Evolutionary conservation across 2,329 filamentous ascomycete genomes (phyloP).

Genomic region (Coleophoma crateriformis): DNA sequence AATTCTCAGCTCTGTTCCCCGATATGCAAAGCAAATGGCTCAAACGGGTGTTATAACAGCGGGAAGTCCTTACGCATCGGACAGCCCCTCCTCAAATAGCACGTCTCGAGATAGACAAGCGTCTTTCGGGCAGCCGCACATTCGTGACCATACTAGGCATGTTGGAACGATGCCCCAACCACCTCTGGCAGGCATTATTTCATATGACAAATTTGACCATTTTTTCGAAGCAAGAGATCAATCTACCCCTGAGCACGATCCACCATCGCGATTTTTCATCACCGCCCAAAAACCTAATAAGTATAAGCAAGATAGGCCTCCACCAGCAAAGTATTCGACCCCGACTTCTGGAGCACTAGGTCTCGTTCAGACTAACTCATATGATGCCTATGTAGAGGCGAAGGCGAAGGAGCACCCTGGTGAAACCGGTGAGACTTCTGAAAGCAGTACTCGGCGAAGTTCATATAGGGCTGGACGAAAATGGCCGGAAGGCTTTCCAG

Average conservation of each 20-base stretch:
- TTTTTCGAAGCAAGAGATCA: neutral
- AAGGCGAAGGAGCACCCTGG: neutral
- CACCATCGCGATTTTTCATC: neutral
- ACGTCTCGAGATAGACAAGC: neutral
- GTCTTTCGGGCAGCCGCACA: neutral
- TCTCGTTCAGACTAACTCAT: too few relatives aligned
- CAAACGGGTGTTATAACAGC: neutral
- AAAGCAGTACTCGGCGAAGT: neutral
- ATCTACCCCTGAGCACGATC: neutral
- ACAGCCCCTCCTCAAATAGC: neutral
- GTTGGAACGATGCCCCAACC: neutral
- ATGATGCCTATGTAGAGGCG: too few relatives aligned
- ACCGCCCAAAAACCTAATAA: neutral
- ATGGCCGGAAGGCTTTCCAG: too few relatives aligned
- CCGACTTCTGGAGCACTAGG: too few relatives aligned
- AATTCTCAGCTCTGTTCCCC: neutral
- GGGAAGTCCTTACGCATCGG: neutral
- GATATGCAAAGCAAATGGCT: neutral
- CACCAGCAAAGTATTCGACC: neutral
- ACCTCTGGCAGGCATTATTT: neutral
- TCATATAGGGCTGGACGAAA: neutral
- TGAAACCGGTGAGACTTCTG: neutral
- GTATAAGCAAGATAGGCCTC: neutral
- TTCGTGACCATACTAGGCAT: neutral
- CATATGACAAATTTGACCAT: neutral